Base-by-base conservation (phyloP, 495 filamentous ascomycete genomes). In the Chaetomium tenue region DNA sequence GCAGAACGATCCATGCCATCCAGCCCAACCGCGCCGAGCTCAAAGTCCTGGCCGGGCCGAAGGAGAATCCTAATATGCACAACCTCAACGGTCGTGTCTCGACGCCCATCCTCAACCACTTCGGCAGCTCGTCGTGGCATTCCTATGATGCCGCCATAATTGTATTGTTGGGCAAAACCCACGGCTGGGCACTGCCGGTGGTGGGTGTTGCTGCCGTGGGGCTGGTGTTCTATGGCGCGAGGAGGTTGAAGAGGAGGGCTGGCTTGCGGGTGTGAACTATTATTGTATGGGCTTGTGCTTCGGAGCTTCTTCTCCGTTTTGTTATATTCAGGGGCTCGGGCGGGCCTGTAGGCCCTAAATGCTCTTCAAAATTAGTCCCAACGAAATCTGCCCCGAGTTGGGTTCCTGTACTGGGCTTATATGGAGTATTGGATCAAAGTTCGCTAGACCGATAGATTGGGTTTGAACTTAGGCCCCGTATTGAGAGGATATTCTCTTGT, bases 101-200 rank as follows among this genome's bases (percentile, higher is more conserved):
- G 22, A 81, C 79, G 0, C 79, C 78, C 5, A 62, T 81, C 3
- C 80, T 79, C 62, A 70, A 75, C 50, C 79, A 81, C 52, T 70
- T 79, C 22, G 78, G 78, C n/a, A 77, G 76, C 53, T 79, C 77
- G 15, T 78, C 75, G 11, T 81, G 79, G 77, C 79, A 81, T 59
- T 76, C 72, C 9, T 77, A 72, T 30, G 79, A 81, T 58, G 79
- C 77, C 7, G 64, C 70, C 15, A 58, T 77, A 54, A 72, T 77
- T 28, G 63, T 68, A 7, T 56, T 61, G 3, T 25, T 75, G 18
- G 74, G 74, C 40, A 71, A 63, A 51, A 44, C 11, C 6, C 54
- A 58, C 9, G 48, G 47, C 16, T 63, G 63, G 63, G 58, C 51
- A 54, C 13, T 60, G 4, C 60, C 65, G 5, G 2, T 71, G 25